Conservation (phyloP, 1,284 basidiomycete genomes). For the Crocinoboletus sp. region DNA sequence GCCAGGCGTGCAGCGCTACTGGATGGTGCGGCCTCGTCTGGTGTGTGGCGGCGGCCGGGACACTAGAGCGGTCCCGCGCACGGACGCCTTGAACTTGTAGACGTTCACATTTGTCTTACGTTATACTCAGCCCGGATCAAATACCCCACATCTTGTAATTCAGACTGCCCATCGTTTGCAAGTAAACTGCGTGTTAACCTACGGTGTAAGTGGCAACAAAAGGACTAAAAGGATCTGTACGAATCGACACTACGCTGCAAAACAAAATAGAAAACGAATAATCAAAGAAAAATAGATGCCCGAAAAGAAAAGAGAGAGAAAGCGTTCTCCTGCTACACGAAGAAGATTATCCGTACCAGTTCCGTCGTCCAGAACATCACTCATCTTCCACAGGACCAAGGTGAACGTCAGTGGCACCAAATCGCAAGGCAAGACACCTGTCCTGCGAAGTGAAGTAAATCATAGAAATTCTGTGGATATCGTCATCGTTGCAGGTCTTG, state of each 20-base stretch:
- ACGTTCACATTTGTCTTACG: conserved; percentile 5
- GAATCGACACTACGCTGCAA: conserved; percentile 20
- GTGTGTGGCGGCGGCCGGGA: not conserved
- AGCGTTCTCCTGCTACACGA: conserved; percentile 24
- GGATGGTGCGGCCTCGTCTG: not conserved
- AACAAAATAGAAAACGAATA: conserved; percentile 35
- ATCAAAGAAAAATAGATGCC: conserved; percentile 15
- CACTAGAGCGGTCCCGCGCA: too few species aligned
- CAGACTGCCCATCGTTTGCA: conserved; percentile 10
- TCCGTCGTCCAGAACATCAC: conserved; percentile 19
- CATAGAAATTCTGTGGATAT: conserved; percentile 27
- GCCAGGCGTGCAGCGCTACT: too few species aligned
- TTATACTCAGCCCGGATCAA: conserved; percentile 1
- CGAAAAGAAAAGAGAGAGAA: conserved; percentile 1
- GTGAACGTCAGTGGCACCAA: conserved; percentile 3
- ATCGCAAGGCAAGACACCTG: conserved; percentile 5
- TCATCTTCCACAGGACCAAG: conserved; percentile 3
- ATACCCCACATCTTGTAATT: not conserved
- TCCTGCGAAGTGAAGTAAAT: too few species aligned
- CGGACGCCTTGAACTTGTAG: not conserved
- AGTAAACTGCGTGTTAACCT: conserved; percentile 4
- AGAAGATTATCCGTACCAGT: conserved; percentile 28
- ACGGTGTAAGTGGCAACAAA: conserved; percentile 8
- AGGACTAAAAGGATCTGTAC: conserved; percentile 25
- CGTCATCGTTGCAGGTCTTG: conserved; percentile 25